Evolutionary conservation across 2,329 filamentous ascomycete species (phyloP).

Genomic region (Aureobasidium sp.): DNA sequence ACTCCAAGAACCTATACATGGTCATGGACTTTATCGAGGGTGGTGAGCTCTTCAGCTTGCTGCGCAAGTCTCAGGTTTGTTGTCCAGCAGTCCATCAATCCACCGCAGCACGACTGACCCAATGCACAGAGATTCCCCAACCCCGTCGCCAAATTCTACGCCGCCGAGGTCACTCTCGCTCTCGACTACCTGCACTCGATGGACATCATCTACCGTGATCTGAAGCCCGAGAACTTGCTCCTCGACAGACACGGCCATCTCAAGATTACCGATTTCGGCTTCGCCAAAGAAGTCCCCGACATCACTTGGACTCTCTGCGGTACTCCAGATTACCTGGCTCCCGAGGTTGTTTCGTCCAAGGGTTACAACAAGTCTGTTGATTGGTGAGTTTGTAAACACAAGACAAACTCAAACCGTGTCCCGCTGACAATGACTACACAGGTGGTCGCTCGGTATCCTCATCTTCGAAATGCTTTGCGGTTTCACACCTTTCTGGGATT

Average conservation of each 20-base stretch:
- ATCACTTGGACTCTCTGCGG: constrained; percentile 99
- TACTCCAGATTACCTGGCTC: constrained; percentile 93
- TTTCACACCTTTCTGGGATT: constrained; percentile 98
- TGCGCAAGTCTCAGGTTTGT: constrained; percentile 83
- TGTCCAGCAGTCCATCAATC: too few relatives aligned
- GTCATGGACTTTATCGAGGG: constrained; percentile 99
- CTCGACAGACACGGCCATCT: constrained; percentile 88
- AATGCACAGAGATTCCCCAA: constrained; percentile 82
- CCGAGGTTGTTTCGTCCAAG: constrained; percentile 97
- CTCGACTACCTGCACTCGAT: constrained; percentile 90
- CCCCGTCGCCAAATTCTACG: constrained; percentile 97
- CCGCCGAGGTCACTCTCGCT: constrained; percentile 90
- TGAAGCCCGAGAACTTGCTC: constrained; percentile 91
- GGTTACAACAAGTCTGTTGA: constrained; percentile 99
- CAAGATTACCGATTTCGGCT: constrained; percentile 97
- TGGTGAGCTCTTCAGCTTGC: constrained; percentile 88
- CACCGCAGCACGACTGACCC: constrained; percentile 12
- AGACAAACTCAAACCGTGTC: too few relatives aligned
- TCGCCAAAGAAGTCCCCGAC: constrained; percentile 95
- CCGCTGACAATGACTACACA: constrained; percentile 31
- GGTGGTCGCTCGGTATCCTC: constrained; percentile 96
- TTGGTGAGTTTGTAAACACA: constrained; percentile 58
- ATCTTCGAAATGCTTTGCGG: constrained; percentile 99
- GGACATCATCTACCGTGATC: constrained; percentile 94
- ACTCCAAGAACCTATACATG: constrained; percentile 95